These are phyloP conservation scores for Globisporangium viniferum DNA, from an alignment of 352 stramenopile genomes.

Conservation along the genomic window DNA sequence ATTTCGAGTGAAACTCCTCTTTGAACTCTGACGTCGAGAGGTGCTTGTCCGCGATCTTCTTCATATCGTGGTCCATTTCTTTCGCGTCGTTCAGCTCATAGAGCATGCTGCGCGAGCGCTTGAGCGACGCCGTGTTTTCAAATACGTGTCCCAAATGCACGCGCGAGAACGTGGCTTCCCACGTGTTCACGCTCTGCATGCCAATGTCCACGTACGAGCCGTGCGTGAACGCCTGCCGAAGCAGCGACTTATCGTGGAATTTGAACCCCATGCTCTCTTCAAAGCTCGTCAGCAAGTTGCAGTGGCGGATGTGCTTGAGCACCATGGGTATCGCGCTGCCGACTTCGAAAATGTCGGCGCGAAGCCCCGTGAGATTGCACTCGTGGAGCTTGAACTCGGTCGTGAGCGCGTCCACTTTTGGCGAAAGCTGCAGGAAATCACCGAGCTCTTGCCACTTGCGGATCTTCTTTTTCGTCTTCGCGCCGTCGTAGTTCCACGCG, in stretches of 20 bases:
- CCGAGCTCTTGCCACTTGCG: conserved; percentile 63
- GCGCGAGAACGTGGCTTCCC: conserved; percentile 68
- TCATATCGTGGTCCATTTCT: conserved; percentile 39
- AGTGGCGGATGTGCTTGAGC: conserved; percentile 81
- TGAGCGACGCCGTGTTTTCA: conserved; percentile 53
- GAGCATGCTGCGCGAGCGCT: conserved; percentile 52
- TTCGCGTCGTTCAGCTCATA: conserved; percentile 28
- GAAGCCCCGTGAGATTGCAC: conserved; percentile 74
- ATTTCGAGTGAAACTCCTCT: conserved; percentile 74
- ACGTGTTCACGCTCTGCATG: conserved; percentile 84
- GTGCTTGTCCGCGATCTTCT: conserved; percentile 54
- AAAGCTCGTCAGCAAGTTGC: conserved; percentile 63
- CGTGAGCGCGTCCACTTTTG: conserved; percentile 40
- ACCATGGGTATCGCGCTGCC: conserved; percentile 83
- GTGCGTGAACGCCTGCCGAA: conserved; percentile 84
- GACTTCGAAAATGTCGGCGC: conserved; percentile 80
- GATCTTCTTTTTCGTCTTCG: conserved; percentile 54
- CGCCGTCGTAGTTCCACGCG: conserved; percentile 64
- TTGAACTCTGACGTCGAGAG: conserved; percentile 60
- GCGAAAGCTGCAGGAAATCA: conserved; percentile 63
- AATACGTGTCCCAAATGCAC: conserved; percentile 76
- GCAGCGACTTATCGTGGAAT: conserved; percentile 73
- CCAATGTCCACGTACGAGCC: conserved; percentile 79
- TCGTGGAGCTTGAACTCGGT: conserved; percentile 42
- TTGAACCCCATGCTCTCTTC: conserved; percentile 52